These are phyloP conservation scores for Coemansia sp. DNA, from an alignment of 192 early-diverging fungal species.

Conservation along the genomic window DNA sequence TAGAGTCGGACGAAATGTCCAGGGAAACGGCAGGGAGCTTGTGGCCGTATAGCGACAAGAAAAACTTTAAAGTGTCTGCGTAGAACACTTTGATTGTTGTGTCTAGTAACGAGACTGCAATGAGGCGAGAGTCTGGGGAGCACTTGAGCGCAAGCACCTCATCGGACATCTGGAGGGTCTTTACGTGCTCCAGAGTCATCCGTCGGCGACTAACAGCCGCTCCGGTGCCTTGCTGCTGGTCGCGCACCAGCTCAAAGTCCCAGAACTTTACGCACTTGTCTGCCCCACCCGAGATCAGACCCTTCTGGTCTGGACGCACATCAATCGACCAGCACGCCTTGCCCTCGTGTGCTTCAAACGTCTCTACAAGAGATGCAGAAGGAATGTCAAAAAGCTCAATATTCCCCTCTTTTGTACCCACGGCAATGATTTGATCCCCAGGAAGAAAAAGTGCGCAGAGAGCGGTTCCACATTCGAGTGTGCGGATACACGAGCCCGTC, in stretches of 20 bases:
- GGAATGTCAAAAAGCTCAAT: slow-evolving; percentile 91
- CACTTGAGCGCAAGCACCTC: slow-evolving; percentile 84
- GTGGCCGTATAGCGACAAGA: slow-evolving; percentile 96
- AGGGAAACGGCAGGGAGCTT: slow-evolving; percentile 96
- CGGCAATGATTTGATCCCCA: slow-evolving; percentile 76
- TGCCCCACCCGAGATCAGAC: slow-evolving; percentile 86
- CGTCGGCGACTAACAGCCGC: slow-evolving; percentile 54
- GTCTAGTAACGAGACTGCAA: slow-evolving; percentile 92
- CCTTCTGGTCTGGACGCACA: slow-evolving; percentile 81
- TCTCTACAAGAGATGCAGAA: slow-evolving; percentile 78
- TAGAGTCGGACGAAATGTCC: slow-evolving; percentile 96
- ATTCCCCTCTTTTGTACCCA: slow-evolving; percentile 93
- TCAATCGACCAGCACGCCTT: slow-evolving; percentile 81
- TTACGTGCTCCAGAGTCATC: slow-evolving; percentile 78
- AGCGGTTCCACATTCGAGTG: slow-evolving; percentile 89
- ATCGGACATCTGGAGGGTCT: slow-evolving; percentile 93
- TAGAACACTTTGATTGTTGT: slow-evolving; percentile 97
- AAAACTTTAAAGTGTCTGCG: slow-evolving; percentile 94
- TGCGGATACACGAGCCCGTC: slow-evolving; percentile 80
- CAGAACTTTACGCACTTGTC: slow-evolving; percentile 98
- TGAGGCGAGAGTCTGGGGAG: slow-evolving; percentile 80
- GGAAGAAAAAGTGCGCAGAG: slow-evolving; percentile 93
- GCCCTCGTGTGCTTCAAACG: slow-evolving; percentile 88
- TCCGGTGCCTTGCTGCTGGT: slow-evolving; percentile 26
- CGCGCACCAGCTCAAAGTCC: slow-evolving; percentile 82